These are phyloP conservation scores for Schizosaccharomyces versatilis DNA, from an alignment of 1,139 yeast genomes.

Conservation along the genomic window DNA sequence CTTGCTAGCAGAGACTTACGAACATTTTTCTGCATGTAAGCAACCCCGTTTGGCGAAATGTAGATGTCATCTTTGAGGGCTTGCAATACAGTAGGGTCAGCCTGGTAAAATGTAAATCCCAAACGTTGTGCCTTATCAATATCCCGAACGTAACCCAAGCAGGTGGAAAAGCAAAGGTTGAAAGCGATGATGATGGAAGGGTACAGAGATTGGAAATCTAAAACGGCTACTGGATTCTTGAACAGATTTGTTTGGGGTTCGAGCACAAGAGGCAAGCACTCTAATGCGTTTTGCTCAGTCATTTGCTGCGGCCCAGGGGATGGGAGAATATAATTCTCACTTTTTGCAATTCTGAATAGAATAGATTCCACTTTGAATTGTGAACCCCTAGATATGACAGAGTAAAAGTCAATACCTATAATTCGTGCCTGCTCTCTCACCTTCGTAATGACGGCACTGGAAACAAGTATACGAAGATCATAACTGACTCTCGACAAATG, in stretches of 20 bases:
- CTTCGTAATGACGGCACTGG: conserved; percentile 44
- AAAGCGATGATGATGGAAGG: conserved; percentile 85
- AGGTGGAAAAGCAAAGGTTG: conserved; percentile 75
- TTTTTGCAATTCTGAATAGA: conserved; percentile 46
- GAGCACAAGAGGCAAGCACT: conserved; percentile 73
- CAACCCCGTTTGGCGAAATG: conserved; percentile 70
- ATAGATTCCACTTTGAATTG: conserved; percentile 84
- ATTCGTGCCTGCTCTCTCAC: conserved; percentile 70
- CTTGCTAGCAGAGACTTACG: conserved; percentile 57
- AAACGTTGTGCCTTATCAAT: conserved; percentile 27
- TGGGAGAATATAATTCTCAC: conserved; percentile 46
- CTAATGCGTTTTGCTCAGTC: conserved; percentile 64
- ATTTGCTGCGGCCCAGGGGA: conserved; percentile 73
- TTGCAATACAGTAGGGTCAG: conserved; percentile 36
- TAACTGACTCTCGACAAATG: conserved; percentile 29
- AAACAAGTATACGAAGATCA: conserved; percentile 31
- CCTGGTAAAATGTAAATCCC: conserved; percentile 29
- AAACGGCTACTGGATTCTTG: conserved; percentile 68
- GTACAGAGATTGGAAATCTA: conserved; percentile 82
- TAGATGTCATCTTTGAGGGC: conserved; percentile 30
- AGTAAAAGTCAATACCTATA: conserved; percentile 72
- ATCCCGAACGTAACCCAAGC: conserved; percentile 49
- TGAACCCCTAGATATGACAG: conserved; percentile 75
- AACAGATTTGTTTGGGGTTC: conserved; percentile 75
- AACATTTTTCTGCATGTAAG: conserved; percentile 43